Evolutionary conservation across 164 flowering plant genomes (phyloP).

Genomic region (Berberis thunbergii): DNA sequence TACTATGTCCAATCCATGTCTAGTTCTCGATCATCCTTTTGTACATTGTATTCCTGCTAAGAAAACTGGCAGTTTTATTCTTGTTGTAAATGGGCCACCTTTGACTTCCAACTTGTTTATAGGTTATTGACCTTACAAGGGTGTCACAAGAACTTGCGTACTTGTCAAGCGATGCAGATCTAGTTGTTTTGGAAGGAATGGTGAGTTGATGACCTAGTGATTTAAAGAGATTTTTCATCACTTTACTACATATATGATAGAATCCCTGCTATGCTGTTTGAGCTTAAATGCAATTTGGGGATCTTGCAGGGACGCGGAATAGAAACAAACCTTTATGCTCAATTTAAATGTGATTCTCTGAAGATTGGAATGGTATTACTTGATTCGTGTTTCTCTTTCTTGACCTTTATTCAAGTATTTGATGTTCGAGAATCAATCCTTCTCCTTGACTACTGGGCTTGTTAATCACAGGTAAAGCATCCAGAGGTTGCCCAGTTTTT

Average conservation of each 20-base stretch:
- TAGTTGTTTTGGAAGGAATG: slow-evolving; percentile 95
- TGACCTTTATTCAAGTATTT: not conserved
- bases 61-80: not conserved
- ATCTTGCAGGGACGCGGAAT: slow-evolving; percentile 88
- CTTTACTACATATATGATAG: not conserved
- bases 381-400: not conserved
- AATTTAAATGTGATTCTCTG: slow-evolving; percentile 85
- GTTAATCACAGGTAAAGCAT: slow-evolving; percentile 76
- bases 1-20: not conserved
- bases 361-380: slow-evolving; percentile 88
- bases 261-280: too few relatives aligned
- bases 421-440: not conserved
- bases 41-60: not conserved
- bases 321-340: slow-evolving; percentile 95
- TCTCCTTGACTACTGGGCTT: not conserved
- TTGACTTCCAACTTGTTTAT: not conserved
- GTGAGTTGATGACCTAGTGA: slow-evolving; percentile 29
- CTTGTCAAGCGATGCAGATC: slow-evolving; percentile 79
- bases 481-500: slow-evolving; percentile 96
- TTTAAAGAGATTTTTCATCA: not conserved
- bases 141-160: slow-evolving; percentile 89
- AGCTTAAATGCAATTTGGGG: too few relatives aligned
- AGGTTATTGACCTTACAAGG: slow-evolving; percentile 88
- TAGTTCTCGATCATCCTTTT: not conserved
- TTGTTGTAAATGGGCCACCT: too few relatives aligned